Percentiles rank a stretch among this genome's conserved stretches.
Evolutionary conservation across 371 early-diverging fungal species (phyloP).

Genomic region (Syncephalastrum contaminatum): DNA sequence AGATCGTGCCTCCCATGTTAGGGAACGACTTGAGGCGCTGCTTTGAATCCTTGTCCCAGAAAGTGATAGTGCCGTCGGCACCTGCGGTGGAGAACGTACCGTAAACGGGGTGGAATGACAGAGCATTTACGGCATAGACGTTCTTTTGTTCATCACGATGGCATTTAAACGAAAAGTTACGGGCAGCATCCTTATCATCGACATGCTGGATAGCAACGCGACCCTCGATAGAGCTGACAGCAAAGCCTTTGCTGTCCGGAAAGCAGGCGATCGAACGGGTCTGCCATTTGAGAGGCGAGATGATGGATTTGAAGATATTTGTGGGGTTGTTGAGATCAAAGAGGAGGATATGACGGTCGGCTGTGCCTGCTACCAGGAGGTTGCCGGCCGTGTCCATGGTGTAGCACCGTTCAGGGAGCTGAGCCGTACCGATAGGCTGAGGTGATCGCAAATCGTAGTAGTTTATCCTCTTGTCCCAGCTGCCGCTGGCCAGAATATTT

Average conservation of each 20-base stretch:
- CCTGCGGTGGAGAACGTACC: slow-evolving; percentile 94
- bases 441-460: slow-evolving; percentile 86
- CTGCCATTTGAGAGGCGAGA: slow-evolving; percentile 88
- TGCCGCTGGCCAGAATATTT: slow-evolving; percentile 79
- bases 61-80: slow-evolving; percentile 87
- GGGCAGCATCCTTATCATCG: slow-evolving; percentile 72
- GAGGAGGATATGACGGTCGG: slow-evolving; percentile 71
- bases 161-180: slow-evolving; percentile 93
- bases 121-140: slow-evolving; percentile 82
- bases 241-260: slow-evolving; percentile 77
- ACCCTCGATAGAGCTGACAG: slow-evolving; percentile 92
- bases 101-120: slow-evolving; percentile 82
- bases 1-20: slow-evolving; percentile 66
- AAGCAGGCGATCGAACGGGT: slow-evolving; percentile 82
- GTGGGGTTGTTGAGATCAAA: slow-evolving; percentile 76
- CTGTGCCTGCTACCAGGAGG: slow-evolving; percentile 79
- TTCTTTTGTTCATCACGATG: slow-evolving; percentile 79
- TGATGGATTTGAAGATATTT: slow-evolving; percentile 62
- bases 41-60: slow-evolving; percentile 96
- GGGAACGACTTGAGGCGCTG: slow-evolving; percentile 76
- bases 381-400: slow-evolving; percentile 78
- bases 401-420: slow-evolving; percentile 80
- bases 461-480: slow-evolving; percentile 93
- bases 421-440: slow-evolving; percentile 62
- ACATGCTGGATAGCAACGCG: slow-evolving; percentile 91